These are phyloP conservation scores for Cladosporium sp. DNA, from an alignment of 2,329 filamentous ascomycete species.

Conservation along the genomic window DNA sequence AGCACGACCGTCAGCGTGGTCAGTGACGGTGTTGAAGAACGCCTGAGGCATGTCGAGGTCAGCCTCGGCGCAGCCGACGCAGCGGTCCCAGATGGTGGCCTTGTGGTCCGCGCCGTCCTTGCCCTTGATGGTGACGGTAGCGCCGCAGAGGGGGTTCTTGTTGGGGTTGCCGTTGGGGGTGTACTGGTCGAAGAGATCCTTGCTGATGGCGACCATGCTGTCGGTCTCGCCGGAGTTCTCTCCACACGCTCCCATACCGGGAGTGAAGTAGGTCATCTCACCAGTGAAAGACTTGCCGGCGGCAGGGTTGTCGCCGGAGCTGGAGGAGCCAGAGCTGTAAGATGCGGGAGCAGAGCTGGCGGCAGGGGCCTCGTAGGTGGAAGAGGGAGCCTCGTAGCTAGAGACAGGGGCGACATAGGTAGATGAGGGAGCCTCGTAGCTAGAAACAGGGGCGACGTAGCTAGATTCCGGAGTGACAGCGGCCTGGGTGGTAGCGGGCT, in stretches of 20 bases:
- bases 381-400: slow-evolving; percentile 32
- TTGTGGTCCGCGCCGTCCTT: slow-evolving; percentile 60
- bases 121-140: slow-evolving; percentile 62
- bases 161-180: slow-evolving; percentile 51
- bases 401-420: slow-evolving; percentile 24
- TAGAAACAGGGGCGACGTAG: slow-evolving; percentile 33
- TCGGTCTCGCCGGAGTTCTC: slow-evolving; percentile 58
- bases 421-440: slow-evolving; percentile 31
- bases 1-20: slow-evolving; percentile 43
- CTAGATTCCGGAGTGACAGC: slow-evolving; percentile 31
- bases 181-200: slow-evolving; percentile 61
- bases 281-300: slow-evolving; percentile 52
- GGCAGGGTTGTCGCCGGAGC: slow-evolving; percentile 25
- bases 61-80: slow-evolving; percentile 62
- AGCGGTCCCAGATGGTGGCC: slow-evolving; percentile 72
- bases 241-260: slow-evolving; percentile 71
- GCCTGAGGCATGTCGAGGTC: slow-evolving; percentile 62
- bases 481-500: slow-evolving; percentile 19
- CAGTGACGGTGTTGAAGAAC: slow-evolving; percentile 43
- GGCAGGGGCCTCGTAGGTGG: slow-evolving; percentile 27
- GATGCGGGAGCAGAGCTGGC: slow-evolving; percentile 24
- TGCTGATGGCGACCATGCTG: slow-evolving; percentile 70
- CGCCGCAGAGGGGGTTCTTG: slow-evolving; percentile 70
- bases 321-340: slow-evolving; percentile 26
- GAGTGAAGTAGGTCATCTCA: slow-evolving; percentile 73